Evolutionary conservation across 805 yeast genomes (phyloP), one percentile per base, ranked within the genome.

Genomic region (Spathaspora girioi): DNA sequence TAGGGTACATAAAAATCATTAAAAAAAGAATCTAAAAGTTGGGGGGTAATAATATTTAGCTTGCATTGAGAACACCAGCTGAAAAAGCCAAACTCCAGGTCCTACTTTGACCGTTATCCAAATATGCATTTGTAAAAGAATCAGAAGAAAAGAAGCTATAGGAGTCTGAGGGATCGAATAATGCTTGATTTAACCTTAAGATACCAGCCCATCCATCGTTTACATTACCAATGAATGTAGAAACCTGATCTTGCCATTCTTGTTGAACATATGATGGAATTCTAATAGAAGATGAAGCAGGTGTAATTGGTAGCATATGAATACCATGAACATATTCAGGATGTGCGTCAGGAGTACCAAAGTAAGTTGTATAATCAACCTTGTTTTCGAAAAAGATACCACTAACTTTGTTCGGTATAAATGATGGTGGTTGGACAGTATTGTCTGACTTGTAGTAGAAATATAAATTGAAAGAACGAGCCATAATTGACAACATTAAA

Each of bases 311-410:
- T 31, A 87, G 72, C 76, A 87, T 87, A 61, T 87, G 91, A 48
- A 86, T 86, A 68, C 89, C 89, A 56, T 86, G 92, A 45, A 87
- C 84, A 65, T 81, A 87, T 60, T 86, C 86, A 43, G 64, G 69
- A 45, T 59, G 54, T 12, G 50, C 51, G 43, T 58, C 58, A 38
- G 68, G 68, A 40, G 59, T 73, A 17, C 92, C 92, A 61, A 87
- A 87, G 66, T 82, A 87, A 0, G 93, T 87, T 0, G 91, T 82
- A 61, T 81, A 87, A 54, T 83, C 88, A 49, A 84, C 65, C 61
- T 86, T 86, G 65, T 86, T 86, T 56, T 87, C 91, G 63, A 83
- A 87, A 47, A 82, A 59, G 31, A 87, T 87, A 49, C 93, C 94
- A 31, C 87, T 76, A 3, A 86, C 90, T 62, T 81, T 84, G 65